phyloP scores from a whole-genome alignment of 805 yeast species.

The Brettanomyces anomalus region DNA sequence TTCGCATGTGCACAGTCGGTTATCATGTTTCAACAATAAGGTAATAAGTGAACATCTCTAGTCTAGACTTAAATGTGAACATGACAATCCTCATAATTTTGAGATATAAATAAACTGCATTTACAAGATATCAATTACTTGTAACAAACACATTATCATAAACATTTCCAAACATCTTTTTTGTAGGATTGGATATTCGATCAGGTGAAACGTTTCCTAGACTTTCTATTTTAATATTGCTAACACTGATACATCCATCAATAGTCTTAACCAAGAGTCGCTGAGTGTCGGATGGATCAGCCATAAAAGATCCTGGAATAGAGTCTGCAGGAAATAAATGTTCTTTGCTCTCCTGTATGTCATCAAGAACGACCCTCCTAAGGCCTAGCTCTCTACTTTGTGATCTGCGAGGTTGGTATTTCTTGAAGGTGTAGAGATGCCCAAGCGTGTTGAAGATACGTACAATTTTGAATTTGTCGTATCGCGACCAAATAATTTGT shows the following conservation, averaged over 20 bases:
- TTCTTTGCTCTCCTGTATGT: conserved; percentile 16
- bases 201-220: conserved; percentile 36
- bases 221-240: conserved; percentile 45
- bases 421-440: conserved; percentile 38
- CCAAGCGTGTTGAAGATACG: conserved; percentile 48
- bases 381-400: not conserved
- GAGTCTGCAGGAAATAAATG: not conserved
- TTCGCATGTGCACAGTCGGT: no score
- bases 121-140: no score
- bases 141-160: conserved; percentile 3
- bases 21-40: no score
- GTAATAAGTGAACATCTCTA: no score
- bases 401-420: conserved; percentile 24
- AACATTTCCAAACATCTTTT: conserved; percentile 38
- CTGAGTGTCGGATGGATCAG: conserved; percentile 8
- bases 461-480: conserved; percentile 29
- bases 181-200: conserved; percentile 34
- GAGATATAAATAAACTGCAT: no score
- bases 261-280: conserved; percentile 25
- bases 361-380: conserved; percentile 40
- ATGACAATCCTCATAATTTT: no score
- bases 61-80: no score
- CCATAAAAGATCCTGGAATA: conserved; percentile 22
- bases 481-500: conserved; percentile 39
- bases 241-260: conserved; percentile 33